Evolutionary conservation across 305 asterid species (phyloP).

Genomic region (Vinca major): DNA sequence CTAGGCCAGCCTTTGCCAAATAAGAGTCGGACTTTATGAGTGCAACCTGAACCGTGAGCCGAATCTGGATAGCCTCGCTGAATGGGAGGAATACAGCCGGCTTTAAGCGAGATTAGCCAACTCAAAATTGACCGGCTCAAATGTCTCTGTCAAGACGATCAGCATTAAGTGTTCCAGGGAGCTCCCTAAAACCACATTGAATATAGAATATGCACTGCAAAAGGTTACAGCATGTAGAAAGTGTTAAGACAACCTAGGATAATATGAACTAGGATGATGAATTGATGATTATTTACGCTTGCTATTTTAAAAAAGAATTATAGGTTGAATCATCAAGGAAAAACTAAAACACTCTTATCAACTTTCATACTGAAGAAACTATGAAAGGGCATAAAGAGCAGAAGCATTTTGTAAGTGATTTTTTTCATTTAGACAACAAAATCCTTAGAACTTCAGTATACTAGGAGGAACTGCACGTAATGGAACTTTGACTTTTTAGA

Average conservation of each 20-base stretch:
- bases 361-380: background rate
- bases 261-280: background rate
- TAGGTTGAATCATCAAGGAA: background rate
- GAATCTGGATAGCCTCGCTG: too few species aligned
- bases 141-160: slow-evolving; percentile 86
- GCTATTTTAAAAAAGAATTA: background rate
- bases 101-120: background rate
- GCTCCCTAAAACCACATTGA: slow-evolving; percentile 87
- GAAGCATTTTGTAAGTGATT: background rate
- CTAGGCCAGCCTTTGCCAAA: too few species aligned
- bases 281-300: background rate
- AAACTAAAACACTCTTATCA: background rate
- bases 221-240: slow-evolving; percentile 11
- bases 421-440: background rate
- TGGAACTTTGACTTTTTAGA: background rate
- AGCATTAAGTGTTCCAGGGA: slow-evolving; percentile 90
- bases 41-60: too few species aligned
- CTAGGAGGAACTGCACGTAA: background rate
- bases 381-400: too few species aligned
- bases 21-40: too few species aligned
- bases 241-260: background rate
- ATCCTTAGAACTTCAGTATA: background rate
- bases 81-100: too few species aligned
- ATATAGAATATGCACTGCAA: slow-evolving; percentile 87
- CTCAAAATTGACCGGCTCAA: slow-evolving; percentile 66